Percentiles rank a stretch among this genome's conserved stretches.
phyloP scores from a whole-genome alignment of 208 protist genomes.

The Angomonas ambiguus region DNA sequence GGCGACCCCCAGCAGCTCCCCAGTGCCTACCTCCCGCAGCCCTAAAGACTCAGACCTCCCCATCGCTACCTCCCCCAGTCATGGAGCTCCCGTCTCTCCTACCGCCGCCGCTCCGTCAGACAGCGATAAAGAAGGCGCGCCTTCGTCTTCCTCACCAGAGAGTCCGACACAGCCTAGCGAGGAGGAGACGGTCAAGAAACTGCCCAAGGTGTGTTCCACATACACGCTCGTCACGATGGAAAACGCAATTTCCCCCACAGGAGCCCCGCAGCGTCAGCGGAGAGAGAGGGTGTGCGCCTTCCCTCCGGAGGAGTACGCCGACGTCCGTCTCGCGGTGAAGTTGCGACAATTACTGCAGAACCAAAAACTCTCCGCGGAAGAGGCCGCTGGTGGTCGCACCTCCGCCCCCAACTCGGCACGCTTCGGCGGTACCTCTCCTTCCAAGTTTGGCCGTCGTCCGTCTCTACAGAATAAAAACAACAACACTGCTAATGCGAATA shows the following conservation, averaged over 20 bases:
- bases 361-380: background rate
- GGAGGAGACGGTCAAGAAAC: background rate
- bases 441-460: background rate
- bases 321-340: constrained; percentile 11
- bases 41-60: background rate
- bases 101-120: background rate
- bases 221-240: background rate
- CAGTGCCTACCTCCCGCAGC: background rate
- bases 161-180: background rate
- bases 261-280: background rate
- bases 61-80: background rate
- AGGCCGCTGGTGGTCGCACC: background rate
- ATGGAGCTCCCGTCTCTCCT: background rate
- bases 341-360: constrained; percentile 7
- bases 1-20: background rate
- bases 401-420: background rate
- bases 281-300: background rate
- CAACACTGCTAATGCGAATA: background rate
- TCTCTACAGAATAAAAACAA: constrained; percentile 1
- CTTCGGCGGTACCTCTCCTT: background rate
- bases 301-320: constrained; percentile 6
- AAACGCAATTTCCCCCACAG: background rate
- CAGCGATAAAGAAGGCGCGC: background rate
- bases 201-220: background rate
- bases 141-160: background rate